A percentile compares a stretch with the other conserved stretches of the same genome.
phyloP scores from a whole-genome alignment of 176 grass and related monocot species.

The Chloris gayana region DNA sequence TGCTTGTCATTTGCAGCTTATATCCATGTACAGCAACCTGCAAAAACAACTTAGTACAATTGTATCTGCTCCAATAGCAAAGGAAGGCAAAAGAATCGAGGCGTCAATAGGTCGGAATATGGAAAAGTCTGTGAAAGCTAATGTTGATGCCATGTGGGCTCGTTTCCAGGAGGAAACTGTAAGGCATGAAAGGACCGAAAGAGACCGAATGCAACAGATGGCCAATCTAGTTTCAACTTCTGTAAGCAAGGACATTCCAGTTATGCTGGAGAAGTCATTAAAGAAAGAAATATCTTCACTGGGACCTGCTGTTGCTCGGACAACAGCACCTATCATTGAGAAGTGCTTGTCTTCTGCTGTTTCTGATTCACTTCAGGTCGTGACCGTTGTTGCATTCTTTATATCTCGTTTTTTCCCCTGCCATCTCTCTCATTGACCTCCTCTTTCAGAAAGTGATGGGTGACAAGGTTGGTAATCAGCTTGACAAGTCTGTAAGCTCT shows the following conservation, averaged over 20 bases:
- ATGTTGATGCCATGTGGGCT: constrained; percentile 84
- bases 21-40: constrained; percentile 70
- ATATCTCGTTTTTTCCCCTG: background rate
- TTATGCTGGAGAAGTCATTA: constrained; percentile 67
- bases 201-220: constrained; percentile 76
- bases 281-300: constrained; percentile 84
- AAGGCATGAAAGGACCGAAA: constrained; percentile 79
- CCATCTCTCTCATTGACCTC: constrained; percentile 20
- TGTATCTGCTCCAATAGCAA: constrained; percentile 64
- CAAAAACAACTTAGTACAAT: constrained; percentile 81
- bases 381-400: constrained; percentile 31
- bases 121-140: constrained; percentile 87
- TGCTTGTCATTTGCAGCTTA: constrained; percentile 57
- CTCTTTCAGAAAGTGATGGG: constrained; percentile 73
- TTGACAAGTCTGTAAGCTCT: constrained; percentile 76
- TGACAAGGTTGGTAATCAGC: constrained; percentile 83
- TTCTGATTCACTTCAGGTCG: constrained; percentile 89
- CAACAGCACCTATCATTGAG: constrained; percentile 71
- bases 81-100: constrained; percentile 90
- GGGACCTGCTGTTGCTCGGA: constrained; percentile 69
- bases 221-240: constrained; percentile 67
- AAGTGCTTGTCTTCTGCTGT: constrained; percentile 76
- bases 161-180: constrained; percentile 84
- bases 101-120: constrained; percentile 68
- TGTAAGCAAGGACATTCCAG: constrained; percentile 77